Evolutionary conservation across 768 basidiomycete species (phyloP).

Genomic region (Dentipellis sp.): DNA sequence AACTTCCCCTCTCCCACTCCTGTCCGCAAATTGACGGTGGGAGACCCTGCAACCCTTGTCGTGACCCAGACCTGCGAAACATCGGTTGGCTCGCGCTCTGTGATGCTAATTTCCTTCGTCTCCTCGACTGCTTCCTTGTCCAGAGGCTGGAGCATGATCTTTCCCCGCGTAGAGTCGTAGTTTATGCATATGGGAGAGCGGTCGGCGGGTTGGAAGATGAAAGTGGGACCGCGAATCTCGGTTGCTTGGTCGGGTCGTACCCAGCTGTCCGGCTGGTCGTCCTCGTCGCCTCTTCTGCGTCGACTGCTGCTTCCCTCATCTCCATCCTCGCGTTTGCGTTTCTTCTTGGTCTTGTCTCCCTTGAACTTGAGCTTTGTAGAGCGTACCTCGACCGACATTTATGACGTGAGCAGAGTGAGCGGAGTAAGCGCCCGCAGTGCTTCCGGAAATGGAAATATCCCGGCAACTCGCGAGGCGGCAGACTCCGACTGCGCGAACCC

Average conservation of each 20-base stretch:
- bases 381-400: constrained; percentile 34
- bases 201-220: constrained; percentile 75
- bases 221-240: constrained; percentile 84
- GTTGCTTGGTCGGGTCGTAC: constrained; percentile 60
- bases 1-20: constrained; percentile 88
- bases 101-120: constrained; percentile 32
- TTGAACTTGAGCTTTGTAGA: constrained; percentile 82
- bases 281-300: constrained; percentile 40
- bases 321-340: constrained; percentile 54
- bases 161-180: constrained; percentile 68
- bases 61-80: constrained; percentile 89
- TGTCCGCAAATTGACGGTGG: constrained; percentile 79
- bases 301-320: constrained; percentile 39
- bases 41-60: constrained; percentile 76
- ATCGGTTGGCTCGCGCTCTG: constrained; percentile 68
- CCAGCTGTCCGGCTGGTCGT: constrained; percentile 71
- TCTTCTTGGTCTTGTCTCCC: constrained; percentile 79
- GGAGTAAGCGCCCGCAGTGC: neutral
- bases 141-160: constrained; percentile 54
- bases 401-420: constrained; percentile 23
- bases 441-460: neutral
- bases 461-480: constrained; percentile 3
- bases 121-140: constrained; percentile 52
- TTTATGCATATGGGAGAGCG: constrained; percentile 69
- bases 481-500: constrained; percentile 10